A percentile compares a stretch with the other conserved stretches of the same genome.
phyloP scores from a whole-genome alignment of 2,329 filamentous ascomycete species.

The Aspergillus sojae region DNA sequence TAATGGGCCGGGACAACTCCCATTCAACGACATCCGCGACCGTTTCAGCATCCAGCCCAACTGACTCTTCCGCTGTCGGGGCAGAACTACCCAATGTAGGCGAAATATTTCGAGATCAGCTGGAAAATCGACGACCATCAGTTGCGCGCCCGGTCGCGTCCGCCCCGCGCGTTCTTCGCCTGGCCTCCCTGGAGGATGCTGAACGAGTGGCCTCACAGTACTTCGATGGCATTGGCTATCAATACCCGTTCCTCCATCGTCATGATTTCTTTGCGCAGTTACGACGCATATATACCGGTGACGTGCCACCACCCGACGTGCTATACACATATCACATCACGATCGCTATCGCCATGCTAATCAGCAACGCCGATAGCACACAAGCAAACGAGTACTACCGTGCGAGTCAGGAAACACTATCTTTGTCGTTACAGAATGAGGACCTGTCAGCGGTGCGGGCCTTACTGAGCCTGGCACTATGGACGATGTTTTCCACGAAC shows the following conservation, averaged over 20 bases:
- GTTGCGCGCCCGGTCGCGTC: slow-evolving; percentile 34
- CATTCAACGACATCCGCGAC: slow-evolving; percentile 23
- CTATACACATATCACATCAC: slow-evolving; percentile 42
- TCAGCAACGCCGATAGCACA: slow-evolving; percentile 33
- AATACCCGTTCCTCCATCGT: slow-evolving; percentile 42
- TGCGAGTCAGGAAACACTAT: slow-evolving; percentile 38
- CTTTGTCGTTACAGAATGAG: slow-evolving; percentile 41
- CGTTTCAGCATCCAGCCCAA: slow-evolving; percentile 11
- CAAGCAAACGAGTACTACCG: slow-evolving; percentile 40
- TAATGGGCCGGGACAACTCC: slow-evolving; percentile 34
- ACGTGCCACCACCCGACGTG: slow-evolving; percentile 34
- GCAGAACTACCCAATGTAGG: slow-evolving; percentile 42
- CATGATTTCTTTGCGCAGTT: slow-evolving; percentile 37
- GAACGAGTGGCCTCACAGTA: slow-evolving; percentile 36
- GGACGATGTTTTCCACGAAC: slow-evolving; percentile 41
- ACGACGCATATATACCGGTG: slow-evolving; percentile 39
- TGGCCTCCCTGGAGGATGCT: slow-evolving; percentile 40
- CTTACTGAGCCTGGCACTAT: slow-evolving; percentile 39
- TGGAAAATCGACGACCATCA: slow-evolving; percentile 40
- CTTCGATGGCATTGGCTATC: slow-evolving; percentile 43
- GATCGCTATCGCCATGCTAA: slow-evolving; percentile 39
- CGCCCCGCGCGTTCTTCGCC: slow-evolving; percentile 35
- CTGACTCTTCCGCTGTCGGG: slow-evolving; percentile 26
- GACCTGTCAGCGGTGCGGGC: slow-evolving; percentile 41
- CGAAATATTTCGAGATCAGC: slow-evolving; percentile 43